Conservation (phyloP, 140 eudicot species). For the Cichorium intybus region DNA sequence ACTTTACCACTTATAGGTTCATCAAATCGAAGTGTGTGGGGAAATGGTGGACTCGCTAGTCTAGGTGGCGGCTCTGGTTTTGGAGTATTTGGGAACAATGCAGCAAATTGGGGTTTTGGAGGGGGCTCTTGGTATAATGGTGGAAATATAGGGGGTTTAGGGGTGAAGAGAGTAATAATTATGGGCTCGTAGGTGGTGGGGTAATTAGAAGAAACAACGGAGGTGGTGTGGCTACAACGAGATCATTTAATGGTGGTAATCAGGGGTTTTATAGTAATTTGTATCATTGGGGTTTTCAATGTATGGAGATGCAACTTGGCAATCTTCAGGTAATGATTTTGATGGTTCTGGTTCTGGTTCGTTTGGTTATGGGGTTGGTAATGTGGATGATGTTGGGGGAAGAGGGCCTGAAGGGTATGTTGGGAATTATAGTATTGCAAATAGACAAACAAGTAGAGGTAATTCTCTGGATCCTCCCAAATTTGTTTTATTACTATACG, state of each 20-base stretch:
- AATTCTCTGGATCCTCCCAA: conserved; percentile 11
- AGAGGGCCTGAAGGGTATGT: conserved; percentile 66
- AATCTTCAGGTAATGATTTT: conserved; percentile 49
- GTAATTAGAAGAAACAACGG: conserved; percentile 60
- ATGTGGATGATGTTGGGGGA: conserved; percentile 48
- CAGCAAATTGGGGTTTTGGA: conserved; percentile 59
- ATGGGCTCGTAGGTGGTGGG: conserved; percentile 43
- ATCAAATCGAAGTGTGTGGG: conserved; percentile 56
- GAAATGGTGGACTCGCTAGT: conserved; percentile 51
- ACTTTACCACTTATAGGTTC: conserved; percentile 49
- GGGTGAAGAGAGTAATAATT: conserved; percentile 45
- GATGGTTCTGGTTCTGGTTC: conserved; percentile 62
- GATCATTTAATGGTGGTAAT: conserved; percentile 44
- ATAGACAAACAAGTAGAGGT: conserved; percentile 84
- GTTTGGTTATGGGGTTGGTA: conserved; percentile 59
- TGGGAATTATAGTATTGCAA: conserved; percentile 60
- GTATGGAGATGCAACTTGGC: conserved; percentile 76
- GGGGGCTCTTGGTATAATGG: conserved; percentile 39
- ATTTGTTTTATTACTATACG: not conserved
- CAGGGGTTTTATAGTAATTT: conserved; percentile 53
- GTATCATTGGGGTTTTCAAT: conserved; percentile 51
- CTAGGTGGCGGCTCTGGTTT: conserved; percentile 43
- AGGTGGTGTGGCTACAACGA: conserved; percentile 26
- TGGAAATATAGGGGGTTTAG: conserved; percentile 46
- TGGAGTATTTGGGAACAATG: conserved; percentile 65